phyloP scores from a whole-genome alignment of 169 alveolate genomes.

The Eimeria maxima region DNA sequence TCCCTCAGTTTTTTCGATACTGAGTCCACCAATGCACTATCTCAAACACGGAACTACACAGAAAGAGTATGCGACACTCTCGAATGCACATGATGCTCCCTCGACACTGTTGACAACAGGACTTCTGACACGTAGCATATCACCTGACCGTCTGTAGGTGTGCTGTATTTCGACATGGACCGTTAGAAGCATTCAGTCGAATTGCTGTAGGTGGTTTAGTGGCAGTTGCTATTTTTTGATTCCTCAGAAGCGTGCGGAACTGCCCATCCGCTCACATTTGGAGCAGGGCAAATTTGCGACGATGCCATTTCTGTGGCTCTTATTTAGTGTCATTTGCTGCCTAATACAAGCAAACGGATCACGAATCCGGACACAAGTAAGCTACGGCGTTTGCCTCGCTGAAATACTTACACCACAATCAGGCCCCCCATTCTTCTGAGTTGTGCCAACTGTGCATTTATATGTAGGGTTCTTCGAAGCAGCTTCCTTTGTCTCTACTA shows the following conservation, averaged over 20 bases:
- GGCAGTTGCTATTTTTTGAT: background rate
- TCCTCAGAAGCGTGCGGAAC: background rate
- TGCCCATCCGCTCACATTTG: background rate
- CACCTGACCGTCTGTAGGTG: background rate
- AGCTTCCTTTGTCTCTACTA: background rate
- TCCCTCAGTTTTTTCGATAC: background rate
- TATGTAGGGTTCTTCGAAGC: background rate
- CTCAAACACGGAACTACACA: background rate
- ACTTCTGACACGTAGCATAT: background rate
- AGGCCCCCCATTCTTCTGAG: background rate
- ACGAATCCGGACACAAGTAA: background rate
- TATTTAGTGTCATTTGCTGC: background rate
- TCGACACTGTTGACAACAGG: background rate
- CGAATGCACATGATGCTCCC: background rate
- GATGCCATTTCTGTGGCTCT: background rate
- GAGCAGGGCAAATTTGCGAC: slow-evolving; percentile 15
- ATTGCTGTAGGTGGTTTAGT: background rate
- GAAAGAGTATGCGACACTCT: background rate
- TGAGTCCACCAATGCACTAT: background rate
- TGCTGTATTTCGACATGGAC: background rate
- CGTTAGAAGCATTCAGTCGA: background rate
- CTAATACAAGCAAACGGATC: background rate
- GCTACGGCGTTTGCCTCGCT: background rate
- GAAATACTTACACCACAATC: background rate
- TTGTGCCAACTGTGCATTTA: background rate